Conservation (phyloP, 2,329 filamentous ascomycete genomes). For the Fusarium ramigenum region DNA sequence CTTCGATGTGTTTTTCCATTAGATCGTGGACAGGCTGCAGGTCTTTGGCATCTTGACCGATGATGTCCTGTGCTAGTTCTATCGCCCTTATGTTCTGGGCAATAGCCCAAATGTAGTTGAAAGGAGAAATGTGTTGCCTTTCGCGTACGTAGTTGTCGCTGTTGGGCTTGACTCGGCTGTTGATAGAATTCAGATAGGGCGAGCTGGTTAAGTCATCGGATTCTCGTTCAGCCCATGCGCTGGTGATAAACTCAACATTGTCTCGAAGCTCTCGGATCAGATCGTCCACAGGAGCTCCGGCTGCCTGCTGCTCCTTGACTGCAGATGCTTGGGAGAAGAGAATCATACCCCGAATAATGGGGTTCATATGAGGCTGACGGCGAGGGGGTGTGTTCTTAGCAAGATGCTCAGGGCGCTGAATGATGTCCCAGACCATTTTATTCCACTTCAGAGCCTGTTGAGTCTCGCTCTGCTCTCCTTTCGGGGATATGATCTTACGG, state of each 20-base stretch:
- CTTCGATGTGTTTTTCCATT: slow-evolving; percentile 50
- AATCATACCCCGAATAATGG: slow-evolving; percentile 44
- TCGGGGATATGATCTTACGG: slow-evolving; percentile 49
- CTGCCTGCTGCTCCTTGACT: slow-evolving; percentile 39
- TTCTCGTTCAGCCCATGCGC: slow-evolving; percentile 40
- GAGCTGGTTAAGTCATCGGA: slow-evolving; percentile 31
- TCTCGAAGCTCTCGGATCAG: slow-evolving; percentile 42
- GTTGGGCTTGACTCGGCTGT: slow-evolving; percentile 28
- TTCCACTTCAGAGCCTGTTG: slow-evolving; percentile 56
- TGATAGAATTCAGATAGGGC: slow-evolving; percentile 40
- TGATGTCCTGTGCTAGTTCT: slow-evolving; percentile 54
- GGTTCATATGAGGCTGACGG: slow-evolving; percentile 40
- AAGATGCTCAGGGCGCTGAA: slow-evolving; percentile 56
- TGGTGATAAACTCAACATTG: slow-evolving; percentile 41
- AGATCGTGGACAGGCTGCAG: slow-evolving; percentile 53
- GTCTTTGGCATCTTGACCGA: slow-evolving; percentile 43
- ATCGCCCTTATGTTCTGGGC: slow-evolving; percentile 54
- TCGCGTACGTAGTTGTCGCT: background rate
- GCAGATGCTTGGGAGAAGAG: slow-evolving; percentile 45
- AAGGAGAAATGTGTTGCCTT: slow-evolving; percentile 33
- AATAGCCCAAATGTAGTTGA: slow-evolving; percentile 42
- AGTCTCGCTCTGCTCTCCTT: slow-evolving; percentile 46
- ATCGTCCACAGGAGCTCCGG: slow-evolving; percentile 36
- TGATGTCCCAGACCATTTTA: slow-evolving; percentile 59
- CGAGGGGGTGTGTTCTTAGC: slow-evolving; percentile 15